Base-by-base conservation (phyloP, 192 early-diverging fungal genomes). In the Powellomyces hirtus region DNA sequence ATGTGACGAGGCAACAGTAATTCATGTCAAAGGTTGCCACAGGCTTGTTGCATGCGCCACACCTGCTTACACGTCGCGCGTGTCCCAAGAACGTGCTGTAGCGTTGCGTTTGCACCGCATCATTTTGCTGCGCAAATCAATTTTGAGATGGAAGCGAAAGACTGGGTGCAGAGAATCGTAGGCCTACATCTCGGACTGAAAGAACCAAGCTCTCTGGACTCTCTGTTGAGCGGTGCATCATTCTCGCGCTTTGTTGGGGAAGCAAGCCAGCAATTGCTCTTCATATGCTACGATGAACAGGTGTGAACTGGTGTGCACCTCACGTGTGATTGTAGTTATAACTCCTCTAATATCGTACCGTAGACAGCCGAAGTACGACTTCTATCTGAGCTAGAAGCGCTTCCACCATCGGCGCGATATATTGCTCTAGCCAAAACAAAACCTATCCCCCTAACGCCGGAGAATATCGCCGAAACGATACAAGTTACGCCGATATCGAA, bases 161-260 rank as follows among this genome's bases (percentile, higher is more conserved):
- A 22, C 10, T 71, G 69, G 69, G 36, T 71, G 22, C 53, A 71
- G 53, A 24, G 56, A 38, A 49, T 66, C 22, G 59, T 71, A 11
- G 64, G 59, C 56, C 40, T 71, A n/a, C 69, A 66, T 38, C 64
- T 76, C 13, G 56, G 64, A 0, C 14, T 65, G 0, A 20, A 33
- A 18, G 51, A 64, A 22, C 22, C 59, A 3, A 27, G 36, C 18
- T 5, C 7, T 29, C 31, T 44, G 13, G 59, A 66, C 20, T 13
- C 59, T 13, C 18, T 71, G n/a, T 38, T 70, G 8, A 40, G 37
- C 16, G 60, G 63, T 8, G n/a, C 36, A 53, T 68, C 44, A 26
- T 38, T 71, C 18, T 56, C 45, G 13, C 46, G 64, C 2, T 76
- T 76, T 56, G 16, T 76, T 35, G 60, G 36, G 27, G 68, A 71